Evolutionary conservation across 208 protist genomes (phyloP).

Genomic region (Hexamita inflata): DNA sequence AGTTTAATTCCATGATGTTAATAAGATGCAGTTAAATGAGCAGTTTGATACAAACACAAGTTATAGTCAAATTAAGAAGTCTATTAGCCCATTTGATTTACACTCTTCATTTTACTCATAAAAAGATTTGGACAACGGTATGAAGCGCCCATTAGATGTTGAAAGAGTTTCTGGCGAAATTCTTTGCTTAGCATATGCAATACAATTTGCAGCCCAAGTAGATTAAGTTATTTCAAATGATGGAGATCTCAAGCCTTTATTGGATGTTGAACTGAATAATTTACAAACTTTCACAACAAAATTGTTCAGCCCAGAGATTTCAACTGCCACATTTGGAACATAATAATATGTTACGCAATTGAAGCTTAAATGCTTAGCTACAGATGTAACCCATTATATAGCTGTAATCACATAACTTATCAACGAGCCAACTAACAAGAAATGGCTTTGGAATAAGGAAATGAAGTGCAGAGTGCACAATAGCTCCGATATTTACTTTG

Average conservation of each 20-base stretch:
- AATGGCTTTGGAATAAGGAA: constrained; percentile 59
- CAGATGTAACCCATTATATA: constrained; percentile 9
- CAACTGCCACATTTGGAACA: constrained; percentile 14
- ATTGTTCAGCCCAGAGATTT: neutral
- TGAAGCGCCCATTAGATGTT: neutral
- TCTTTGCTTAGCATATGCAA: neutral
- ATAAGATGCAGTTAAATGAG: too few relatives aligned
- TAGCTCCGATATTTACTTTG: constrained; percentile 42
- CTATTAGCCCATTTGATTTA: too few relatives aligned
- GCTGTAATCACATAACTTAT: too few relatives aligned
- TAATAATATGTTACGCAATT: neutral
- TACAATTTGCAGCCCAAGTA: neutral
- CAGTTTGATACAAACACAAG: too few relatives aligned
- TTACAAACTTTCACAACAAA: neutral
- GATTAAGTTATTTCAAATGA: neutral
- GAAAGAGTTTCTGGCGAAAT: neutral
- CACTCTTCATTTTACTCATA: too few relatives aligned
- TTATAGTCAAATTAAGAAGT: too few relatives aligned
- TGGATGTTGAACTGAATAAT: neutral
- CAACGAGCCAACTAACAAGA: constrained; percentile 56
- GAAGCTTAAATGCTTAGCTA: neutral
- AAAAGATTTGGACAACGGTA: too few relatives aligned
- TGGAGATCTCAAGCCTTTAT: neutral
- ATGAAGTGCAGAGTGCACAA: constrained; percentile 41
- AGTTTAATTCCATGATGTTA: too few relatives aligned